phyloP scores from a whole-genome alignment of 345 rosid genomes.

The Lumnitzera racemosa region DNA sequence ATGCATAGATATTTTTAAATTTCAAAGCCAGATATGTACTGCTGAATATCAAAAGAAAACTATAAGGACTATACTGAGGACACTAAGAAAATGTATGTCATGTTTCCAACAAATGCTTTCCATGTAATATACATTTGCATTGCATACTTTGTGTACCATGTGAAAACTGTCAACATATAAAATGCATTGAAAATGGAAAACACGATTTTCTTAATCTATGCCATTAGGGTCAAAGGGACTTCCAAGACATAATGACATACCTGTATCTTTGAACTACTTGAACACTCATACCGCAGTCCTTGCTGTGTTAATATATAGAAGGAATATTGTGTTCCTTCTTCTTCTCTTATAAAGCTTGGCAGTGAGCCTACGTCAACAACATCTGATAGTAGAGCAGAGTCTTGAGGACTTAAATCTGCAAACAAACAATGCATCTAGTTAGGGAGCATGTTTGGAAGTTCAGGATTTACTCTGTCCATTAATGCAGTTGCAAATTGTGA shows the following conservation, averaged over 20 bases:
- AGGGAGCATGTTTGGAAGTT: constrained; percentile 1
- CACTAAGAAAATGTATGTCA: too few species aligned
- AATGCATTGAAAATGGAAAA: too few species aligned
- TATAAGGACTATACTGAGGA: too few species aligned
- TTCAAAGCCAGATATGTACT: too few species aligned
- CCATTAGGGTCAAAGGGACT: too few species aligned
- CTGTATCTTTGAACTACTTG: constrained; percentile 64
- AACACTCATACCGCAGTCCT: constrained; percentile 83
- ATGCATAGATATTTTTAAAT: too few species aligned
- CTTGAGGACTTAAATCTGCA: constrained; percentile 95
- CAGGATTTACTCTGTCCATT: not conserved
- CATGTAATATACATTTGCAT: too few species aligned
- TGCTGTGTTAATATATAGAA: constrained; percentile 67
- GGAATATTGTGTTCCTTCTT: constrained; percentile 44
- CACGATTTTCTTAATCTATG: too few species aligned
- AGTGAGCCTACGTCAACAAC: constrained; percentile 62
- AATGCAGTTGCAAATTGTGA: not conserved
- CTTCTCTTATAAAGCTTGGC: constrained; percentile 65
- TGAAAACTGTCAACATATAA: too few species aligned
- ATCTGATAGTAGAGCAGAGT: constrained; percentile 76
- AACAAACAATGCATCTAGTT: constrained; percentile 1
- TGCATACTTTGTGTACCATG: too few species aligned
- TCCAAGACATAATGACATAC: constrained; percentile 18
- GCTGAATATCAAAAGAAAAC: too few species aligned
- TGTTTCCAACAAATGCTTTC: too few species aligned